These are phyloP conservation scores for Collybia mongolica DNA, from an alignment of 768 basidiomycete species.

Conservation along the genomic window DNA sequence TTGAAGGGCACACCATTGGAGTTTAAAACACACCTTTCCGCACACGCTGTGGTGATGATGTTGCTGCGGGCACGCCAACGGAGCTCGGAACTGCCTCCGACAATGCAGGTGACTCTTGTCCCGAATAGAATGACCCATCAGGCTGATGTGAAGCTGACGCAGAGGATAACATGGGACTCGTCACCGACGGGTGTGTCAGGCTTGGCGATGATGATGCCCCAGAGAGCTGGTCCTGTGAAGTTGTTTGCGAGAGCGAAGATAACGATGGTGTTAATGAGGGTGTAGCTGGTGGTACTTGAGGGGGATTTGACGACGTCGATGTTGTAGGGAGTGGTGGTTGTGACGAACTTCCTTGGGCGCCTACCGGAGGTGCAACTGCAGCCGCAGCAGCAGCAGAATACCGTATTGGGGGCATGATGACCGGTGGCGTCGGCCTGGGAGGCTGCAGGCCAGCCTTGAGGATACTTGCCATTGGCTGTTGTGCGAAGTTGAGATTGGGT, in stretches of 20 bases:
- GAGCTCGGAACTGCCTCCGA: slow-evolving; percentile 59
- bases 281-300: slow-evolving; percentile 32
- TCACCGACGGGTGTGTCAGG: slow-evolving; percentile 80
- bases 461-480: slow-evolving; percentile 74
- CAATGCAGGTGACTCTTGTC: slow-evolving; percentile 69
- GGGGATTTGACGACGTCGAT: slow-evolving; percentile 35
- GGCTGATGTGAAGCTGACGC: slow-evolving; percentile 67
- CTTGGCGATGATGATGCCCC: slow-evolving; percentile 70
- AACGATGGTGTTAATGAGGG: slow-evolving; percentile 40
- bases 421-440: slow-evolving; percentile 53
- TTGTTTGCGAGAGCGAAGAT: slow-evolving; percentile 26
- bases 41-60: slow-evolving; percentile 60
- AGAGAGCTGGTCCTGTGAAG: slow-evolving; percentile 39
- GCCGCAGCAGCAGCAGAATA: slow-evolving; percentile 92
- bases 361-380: slow-evolving; percentile 34
- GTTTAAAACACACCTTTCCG: slow-evolving; percentile 46
- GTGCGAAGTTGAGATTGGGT: slow-evolving; percentile 76
- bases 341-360: slow-evolving; percentile 28
- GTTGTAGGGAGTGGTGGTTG: slow-evolving; percentile 41
- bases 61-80: slow-evolving; percentile 44
- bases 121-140: slow-evolving; percentile 69
- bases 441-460: slow-evolving; percentile 70
- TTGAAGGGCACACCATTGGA: not conserved
- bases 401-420: slow-evolving; percentile 73
- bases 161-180: slow-evolving; percentile 79